These are phyloP conservation scores for Drechmeria coniospora DNA, from an alignment of 2,329 filamentous ascomycete genomes.

Conservation along the genomic window DNA sequence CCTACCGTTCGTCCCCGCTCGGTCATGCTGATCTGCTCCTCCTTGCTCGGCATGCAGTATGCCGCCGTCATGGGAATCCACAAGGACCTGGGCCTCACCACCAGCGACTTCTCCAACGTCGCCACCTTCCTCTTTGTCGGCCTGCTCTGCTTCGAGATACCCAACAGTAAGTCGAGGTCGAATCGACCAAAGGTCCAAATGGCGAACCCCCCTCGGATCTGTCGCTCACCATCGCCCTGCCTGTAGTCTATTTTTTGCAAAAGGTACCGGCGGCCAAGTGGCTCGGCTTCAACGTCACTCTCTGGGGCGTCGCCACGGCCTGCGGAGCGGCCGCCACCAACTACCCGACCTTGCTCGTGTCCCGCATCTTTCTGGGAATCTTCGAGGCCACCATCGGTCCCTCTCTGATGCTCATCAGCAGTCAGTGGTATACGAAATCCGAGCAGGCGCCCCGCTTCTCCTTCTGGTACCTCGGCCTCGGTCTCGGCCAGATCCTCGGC, in stretches of 20 bases:
- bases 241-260: slow-evolving; percentile 40
- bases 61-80: slow-evolving; percentile 50
- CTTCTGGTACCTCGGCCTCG: slow-evolving; percentile 46
- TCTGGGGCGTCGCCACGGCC: slow-evolving; percentile 42
- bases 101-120: slow-evolving; percentile 47
- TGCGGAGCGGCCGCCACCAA: slow-evolving; percentile 36
- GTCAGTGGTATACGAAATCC: slow-evolving; percentile 45
- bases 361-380: slow-evolving; percentile 42
- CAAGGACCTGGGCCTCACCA: slow-evolving; percentile 33
- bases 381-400: slow-evolving; percentile 47
- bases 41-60: no score
- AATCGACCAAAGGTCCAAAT: neutral
- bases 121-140: slow-evolving; percentile 50
- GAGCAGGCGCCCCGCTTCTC: slow-evolving; percentile 44
- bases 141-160: slow-evolving; percentile 41
- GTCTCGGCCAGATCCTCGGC: slow-evolving; percentile 45
- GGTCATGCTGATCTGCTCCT: no score
- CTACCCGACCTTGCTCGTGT: slow-evolving; percentile 36
- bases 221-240: neutral
- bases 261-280: slow-evolving; percentile 45
- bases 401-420: slow-evolving; percentile 44
- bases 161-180: slow-evolving; percentile 29
- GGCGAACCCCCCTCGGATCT: neutral
- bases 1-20: no score
- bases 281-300: slow-evolving; percentile 39